phyloP scores from a whole-genome alignment of 164 flowering plant genomes.

The Euptelea pleiosperma region DNA sequence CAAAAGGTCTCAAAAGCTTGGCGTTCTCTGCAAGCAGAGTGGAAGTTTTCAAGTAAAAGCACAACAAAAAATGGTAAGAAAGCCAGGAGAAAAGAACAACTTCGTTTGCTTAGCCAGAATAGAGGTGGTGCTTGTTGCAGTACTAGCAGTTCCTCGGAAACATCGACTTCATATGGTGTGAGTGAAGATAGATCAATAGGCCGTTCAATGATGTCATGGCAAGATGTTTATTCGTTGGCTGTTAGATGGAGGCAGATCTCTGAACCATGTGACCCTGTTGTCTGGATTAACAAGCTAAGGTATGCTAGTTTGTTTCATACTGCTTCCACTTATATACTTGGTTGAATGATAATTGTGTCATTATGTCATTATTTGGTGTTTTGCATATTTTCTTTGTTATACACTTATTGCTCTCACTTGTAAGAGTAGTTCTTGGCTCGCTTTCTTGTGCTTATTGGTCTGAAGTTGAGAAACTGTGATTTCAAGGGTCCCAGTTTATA shows the following conservation, averaged over 20 bases:
- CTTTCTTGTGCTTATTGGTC: no score
- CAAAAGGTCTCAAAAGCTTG: slow-evolving; percentile 90
- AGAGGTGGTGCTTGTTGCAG: slow-evolving; percentile 95
- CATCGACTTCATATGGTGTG: slow-evolving; percentile 48
- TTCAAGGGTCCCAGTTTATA: no score
- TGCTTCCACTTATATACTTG: neutral
- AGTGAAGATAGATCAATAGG: slow-evolving; percentile 54
- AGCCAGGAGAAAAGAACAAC: slow-evolving; percentile 59
- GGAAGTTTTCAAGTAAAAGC: slow-evolving; percentile 65
- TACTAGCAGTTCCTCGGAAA: slow-evolving; percentile 68
- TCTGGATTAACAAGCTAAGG: slow-evolving; percentile 95
- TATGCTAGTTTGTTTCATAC: slow-evolving; percentile 25
- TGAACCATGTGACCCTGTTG: slow-evolving; percentile 97
- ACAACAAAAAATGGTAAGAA: slow-evolving; percentile 56
- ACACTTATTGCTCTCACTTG: no score
- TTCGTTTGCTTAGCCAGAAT: slow-evolving; percentile 56
- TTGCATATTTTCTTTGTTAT: no score
- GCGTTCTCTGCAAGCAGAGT: slow-evolving; percentile 79
- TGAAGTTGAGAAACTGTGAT: no score
- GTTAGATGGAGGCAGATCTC: slow-evolving; percentile 98
- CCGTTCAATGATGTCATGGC: slow-evolving; percentile 69
- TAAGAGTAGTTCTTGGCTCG: no score
- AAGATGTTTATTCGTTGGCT: slow-evolving; percentile 73
- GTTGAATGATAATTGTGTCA: no score
- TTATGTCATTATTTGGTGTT: no score